Evolutionary conservation across 768 basidiomycete species (phyloP), one percentile per base, ranked within the genome.

Genomic region (Pleurotus sapidus): DNA sequence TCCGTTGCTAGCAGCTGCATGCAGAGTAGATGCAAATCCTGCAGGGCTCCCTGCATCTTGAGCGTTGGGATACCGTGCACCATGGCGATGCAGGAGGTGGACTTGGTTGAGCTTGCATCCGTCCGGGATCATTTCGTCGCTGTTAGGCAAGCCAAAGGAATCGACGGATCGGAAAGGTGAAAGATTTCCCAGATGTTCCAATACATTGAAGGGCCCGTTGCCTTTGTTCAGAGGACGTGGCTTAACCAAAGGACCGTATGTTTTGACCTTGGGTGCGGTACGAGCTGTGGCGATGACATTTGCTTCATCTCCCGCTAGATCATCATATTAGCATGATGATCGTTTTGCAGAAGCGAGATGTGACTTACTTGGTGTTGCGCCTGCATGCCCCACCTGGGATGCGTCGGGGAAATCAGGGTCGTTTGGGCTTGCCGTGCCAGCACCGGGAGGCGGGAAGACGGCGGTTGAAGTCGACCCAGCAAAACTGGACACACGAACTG

Each of bases 81-180:
- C 88, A 63, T 89, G 88, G 6, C 87, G 80, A 65, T 89, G 85
- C 53, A 89, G 68, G 49, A 89, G 65, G 63, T 89, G 86, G 15
- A 80, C 76, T 48, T 77, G 78, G 1, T 72, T 73, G 46, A 85
- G 61, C 27, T 68, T 68, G 59, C 82, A 85, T 0, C 76, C 77
- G 1, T 69, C 66, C 0, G 83, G 83, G 18, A 83, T 71, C 12
- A 71, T 43, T 0, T 80, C 74, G 11, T 79, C 77, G 7, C 83
- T 67, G 23, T 76, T 64, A 6, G 74, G 76, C 15, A 84, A 69
- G n/a, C 82, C 83, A 63, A 80, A 80, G 1, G 78, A 75, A 1
- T 74, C 67, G 18, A 83, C 73, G 9, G 82, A 83, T 60, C 75
- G 76, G 75, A 76, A 80, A 1, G 82, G 82, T 4, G 76, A 70